Evolutionary conservation across 1,284 basidiomycete genomes (phyloP).

Genomic region (Moesziomyces parantarcticus): DNA sequence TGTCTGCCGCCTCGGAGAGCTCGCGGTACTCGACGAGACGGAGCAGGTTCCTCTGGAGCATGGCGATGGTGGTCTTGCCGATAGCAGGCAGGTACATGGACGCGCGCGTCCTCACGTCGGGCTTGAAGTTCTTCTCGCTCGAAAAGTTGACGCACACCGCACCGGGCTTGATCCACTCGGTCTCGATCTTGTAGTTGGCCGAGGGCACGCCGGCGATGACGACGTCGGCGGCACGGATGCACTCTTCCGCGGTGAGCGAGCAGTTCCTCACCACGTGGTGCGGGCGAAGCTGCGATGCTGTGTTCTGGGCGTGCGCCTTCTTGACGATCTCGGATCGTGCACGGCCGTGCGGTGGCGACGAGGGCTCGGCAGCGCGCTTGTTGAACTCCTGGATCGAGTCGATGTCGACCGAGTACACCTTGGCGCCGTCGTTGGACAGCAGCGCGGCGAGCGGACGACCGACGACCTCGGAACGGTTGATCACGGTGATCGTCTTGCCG

Average conservation of each 20-base stretch:
- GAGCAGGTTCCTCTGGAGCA: constrained; percentile 92
- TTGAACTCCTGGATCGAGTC: constrained; percentile 82
- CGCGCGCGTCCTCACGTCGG: constrained; percentile 84
- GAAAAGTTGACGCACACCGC: constrained; percentile 93
- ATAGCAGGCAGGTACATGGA: constrained; percentile 76
- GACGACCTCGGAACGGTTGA: constrained; percentile 97
- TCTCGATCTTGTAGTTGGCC: constrained; percentile 88
- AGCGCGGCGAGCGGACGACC: constrained; percentile 93
- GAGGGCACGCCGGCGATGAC: constrained; percentile 69
- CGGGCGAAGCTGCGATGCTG: constrained; percentile 69
- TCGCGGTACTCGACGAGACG: constrained; percentile 58
- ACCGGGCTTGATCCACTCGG: constrained; percentile 88
- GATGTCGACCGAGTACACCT: constrained; percentile 93
- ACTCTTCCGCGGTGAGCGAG: constrained; percentile 49
- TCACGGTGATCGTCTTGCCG: constrained; percentile 90
- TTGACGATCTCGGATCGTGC: constrained; percentile 59
- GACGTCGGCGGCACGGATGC: constrained; percentile 60
- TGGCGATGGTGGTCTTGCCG: constrained; percentile 95
- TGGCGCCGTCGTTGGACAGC: constrained; percentile 92
- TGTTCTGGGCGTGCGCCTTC: constrained; percentile 73
- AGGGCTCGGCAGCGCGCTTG: constrained; percentile 53
- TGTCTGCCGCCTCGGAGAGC: constrained; percentile 20
- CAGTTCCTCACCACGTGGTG: constrained; percentile 77
- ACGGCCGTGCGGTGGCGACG: constrained; percentile 24
- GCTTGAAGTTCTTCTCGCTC: constrained; percentile 96